Evolutionary conservation across 1,284 basidiomycete genomes (phyloP), one percentile per base, ranked within the genome.

Genomic region (Chiua sp.): DNA sequence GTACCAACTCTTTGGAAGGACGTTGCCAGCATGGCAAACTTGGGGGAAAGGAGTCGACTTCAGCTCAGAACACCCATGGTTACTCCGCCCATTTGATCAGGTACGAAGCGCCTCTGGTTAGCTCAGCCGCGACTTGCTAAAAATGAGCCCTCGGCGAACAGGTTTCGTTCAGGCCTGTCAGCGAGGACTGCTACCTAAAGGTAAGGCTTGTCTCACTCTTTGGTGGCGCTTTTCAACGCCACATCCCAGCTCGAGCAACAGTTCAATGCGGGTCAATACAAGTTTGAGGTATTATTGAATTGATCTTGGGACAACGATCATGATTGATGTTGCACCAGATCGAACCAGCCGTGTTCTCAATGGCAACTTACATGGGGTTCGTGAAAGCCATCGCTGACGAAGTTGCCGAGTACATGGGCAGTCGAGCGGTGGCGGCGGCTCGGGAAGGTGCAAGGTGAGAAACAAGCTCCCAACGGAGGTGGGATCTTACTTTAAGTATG

Each of bases 21-120:
- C 86, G 3, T 69, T 88, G 2, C 83, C 87, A 4, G 76, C 81
- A 0, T 89, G 87, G 87, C 80, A 86, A 53, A 82, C 86, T 0
- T 87, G 85, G 85, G 84, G 86, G 0, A 82, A 77, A 48, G 86
- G 84, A 0, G 55, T 64, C 0, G 75, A 82, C 60, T 88, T 87
- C 62, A 60, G 62, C 13, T 63, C 76, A 1, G 78, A 80, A 2
- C 75, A 74, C 46, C 90, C 88, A 3, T 90, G 87, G 86, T 67
- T 91, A 3, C 73, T 91, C 16, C 71, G 79, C 20, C 81, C 85
- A 3, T 92, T 92, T 65, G 88, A 91, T 68, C 85, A 88, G 69
- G 84, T 87, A 22, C 32, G 30, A 12, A n/a, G 39, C 39, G 7
- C 7, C 20, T n/a, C 20, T 18, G 26, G 39, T 42, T 10, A n/a